These are phyloP conservation scores for Raphanus raphanistrum DNA, from an alignment of 345 rosid genomes.

Conservation along the genomic window DNA sequence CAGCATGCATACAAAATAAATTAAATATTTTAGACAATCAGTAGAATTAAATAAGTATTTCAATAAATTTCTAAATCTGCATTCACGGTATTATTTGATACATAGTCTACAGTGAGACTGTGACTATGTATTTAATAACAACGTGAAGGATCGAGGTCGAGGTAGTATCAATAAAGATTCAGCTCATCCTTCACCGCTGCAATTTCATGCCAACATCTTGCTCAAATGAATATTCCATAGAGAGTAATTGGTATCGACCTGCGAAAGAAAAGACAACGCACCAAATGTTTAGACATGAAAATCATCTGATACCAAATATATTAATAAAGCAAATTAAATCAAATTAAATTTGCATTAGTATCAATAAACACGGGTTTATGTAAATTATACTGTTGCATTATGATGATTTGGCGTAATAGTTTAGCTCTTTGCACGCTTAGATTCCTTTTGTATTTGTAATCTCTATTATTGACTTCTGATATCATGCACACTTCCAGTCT, in stretches of 20 bases:
- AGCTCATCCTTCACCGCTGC: slow-evolving; percentile 34
- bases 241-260: slow-evolving; percentile 17
- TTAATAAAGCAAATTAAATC: too few species aligned
- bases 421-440: neutral
- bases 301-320: neutral
- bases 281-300: neutral
- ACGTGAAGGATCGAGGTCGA: slow-evolving; percentile 47
- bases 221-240: slow-evolving; percentile 43
- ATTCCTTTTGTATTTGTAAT: neutral
- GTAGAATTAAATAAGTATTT: neutral
- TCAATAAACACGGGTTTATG: neutral
- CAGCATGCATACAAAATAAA: neutral
- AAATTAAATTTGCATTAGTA: neutral
- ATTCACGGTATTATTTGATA: neutral
- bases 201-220: slow-evolving; percentile 37
- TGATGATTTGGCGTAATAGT: neutral
- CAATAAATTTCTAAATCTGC: neutral
- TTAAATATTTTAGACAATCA: neutral
- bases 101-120: neutral
- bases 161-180: neutral
- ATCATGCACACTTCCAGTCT: neutral
- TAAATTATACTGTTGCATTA: neutral
- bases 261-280: neutral
- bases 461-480: neutral
- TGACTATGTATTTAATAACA: neutral